Conservation (phyloP, 2,329 filamentous ascomycete species). For the Penicillium olsonii region DNA sequence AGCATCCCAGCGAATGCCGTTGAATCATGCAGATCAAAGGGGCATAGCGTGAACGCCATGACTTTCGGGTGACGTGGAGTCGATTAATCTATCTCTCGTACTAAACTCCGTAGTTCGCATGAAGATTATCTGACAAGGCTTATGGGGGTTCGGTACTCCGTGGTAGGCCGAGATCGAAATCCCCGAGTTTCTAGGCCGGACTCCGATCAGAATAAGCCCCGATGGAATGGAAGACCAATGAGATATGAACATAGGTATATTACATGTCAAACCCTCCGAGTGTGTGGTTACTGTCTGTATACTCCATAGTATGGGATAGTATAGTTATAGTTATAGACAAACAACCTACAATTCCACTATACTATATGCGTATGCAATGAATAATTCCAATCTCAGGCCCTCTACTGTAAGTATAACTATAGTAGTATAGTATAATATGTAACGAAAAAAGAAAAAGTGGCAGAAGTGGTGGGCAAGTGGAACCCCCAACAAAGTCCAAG, state of each 20-base stretch:
- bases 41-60: slow-evolving; percentile 5
- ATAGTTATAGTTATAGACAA: too few species aligned
- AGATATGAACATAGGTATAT: too few species aligned
- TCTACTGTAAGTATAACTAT: too few species aligned
- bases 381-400: too few species aligned
- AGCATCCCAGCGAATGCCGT: background rate
- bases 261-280: slow-evolving; percentile 4
- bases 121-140: background rate
- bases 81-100: background rate
- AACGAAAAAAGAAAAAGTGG: background rate
- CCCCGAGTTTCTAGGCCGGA: too few species aligned
- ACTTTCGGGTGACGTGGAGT: slow-evolving; percentile 1
- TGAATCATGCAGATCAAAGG: slow-evolving; percentile 6
- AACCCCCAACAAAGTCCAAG: slow-evolving; percentile 27
- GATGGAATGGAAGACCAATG: background rate
- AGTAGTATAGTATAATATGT: too few species aligned
- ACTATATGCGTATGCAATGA: too few species aligned
- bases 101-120: background rate
- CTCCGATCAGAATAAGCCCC: background rate
- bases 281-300: too few species aligned
- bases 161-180: too few species aligned
- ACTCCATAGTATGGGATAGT: too few species aligned
- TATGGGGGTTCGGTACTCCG: too few species aligned
- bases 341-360: too few species aligned
- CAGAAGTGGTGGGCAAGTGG: slow-evolving; percentile 16